Conservation (phyloP, 2,329 filamentous ascomycete species). For the Seiridium unicorne region DNA sequence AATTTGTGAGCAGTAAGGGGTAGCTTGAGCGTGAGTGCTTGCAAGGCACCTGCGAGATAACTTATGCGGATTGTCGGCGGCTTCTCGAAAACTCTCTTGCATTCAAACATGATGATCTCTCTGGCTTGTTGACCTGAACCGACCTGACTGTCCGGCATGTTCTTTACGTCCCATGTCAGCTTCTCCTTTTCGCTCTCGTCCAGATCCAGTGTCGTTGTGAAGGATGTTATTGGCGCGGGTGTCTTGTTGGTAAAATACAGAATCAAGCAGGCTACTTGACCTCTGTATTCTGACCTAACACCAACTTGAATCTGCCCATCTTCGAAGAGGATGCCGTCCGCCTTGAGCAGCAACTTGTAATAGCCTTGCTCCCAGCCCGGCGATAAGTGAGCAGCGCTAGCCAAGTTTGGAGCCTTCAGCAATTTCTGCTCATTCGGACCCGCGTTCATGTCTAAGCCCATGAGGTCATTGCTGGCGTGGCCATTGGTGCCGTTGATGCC, state of each 20-base stretch:
- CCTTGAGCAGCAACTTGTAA: slow-evolving; percentile 73
- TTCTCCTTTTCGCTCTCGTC: slow-evolving; percentile 63
- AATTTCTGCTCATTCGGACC: slow-evolving; percentile 55
- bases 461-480: slow-evolving; percentile 64
- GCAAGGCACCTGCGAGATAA: slow-evolving; percentile 89
- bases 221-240: slow-evolving; percentile 78
- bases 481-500: slow-evolving; percentile 51
- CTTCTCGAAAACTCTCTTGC: slow-evolving; percentile 76
- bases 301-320: slow-evolving; percentile 93
- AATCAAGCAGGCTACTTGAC: slow-evolving; percentile 93
- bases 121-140: slow-evolving; percentile 75
- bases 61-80: slow-evolving; percentile 90
- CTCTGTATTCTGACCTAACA: slow-evolving; percentile 88
- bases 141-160: slow-evolving; percentile 80
- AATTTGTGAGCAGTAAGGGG: slow-evolving; percentile 91
- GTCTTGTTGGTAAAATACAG: slow-evolving; percentile 96
- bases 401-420: slow-evolving; percentile 75
- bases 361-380: slow-evolving; percentile 94
- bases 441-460: slow-evolving; percentile 76
- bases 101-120: slow-evolving; percentile 93
- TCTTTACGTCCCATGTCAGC: slow-evolving; percentile 84
- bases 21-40: slow-evolving; percentile 87
- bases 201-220: slow-evolving; percentile 91
- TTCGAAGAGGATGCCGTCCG: slow-evolving; percentile 90
- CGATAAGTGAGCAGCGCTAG: slow-evolving; percentile 87